Evolutionary conservation across 75 land plant genomes (phyloP).

Genomic region (Adiantum capillusveneris): DNA sequence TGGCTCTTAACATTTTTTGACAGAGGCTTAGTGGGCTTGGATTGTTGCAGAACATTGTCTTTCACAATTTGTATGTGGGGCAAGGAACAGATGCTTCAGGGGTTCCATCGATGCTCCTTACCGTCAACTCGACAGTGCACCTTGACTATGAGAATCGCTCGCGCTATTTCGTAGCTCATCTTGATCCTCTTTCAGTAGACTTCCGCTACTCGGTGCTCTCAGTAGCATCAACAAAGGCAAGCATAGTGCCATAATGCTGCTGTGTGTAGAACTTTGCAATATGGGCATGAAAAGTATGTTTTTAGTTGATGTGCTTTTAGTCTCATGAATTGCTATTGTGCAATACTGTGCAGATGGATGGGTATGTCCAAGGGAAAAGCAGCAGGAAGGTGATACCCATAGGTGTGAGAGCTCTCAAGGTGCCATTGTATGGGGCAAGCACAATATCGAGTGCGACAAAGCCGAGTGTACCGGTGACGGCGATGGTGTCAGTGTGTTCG

Average conservation of each 20-base stretch:
- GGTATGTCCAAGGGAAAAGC: constrained; percentile 4
- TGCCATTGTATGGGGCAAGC: constrained; percentile 1
- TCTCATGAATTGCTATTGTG: neutral
- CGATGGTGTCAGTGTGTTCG: neutral
- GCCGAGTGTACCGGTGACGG: neutral
- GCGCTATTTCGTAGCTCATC: neutral
- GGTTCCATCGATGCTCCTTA: constrained; percentile 54
- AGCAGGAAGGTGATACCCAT: neutral
- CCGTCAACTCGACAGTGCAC: constrained; percentile 6
- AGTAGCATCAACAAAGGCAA: neutral
- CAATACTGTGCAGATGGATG: neutral
- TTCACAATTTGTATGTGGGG: constrained; percentile 39
- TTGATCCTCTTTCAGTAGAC: constrained; percentile 2
- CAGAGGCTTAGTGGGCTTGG: too few relatives aligned
- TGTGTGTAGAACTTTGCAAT: too few relatives aligned
- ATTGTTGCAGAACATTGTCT: neutral
- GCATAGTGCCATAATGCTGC: too few relatives aligned
- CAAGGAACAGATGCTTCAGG: constrained; percentile 53
- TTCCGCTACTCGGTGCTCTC: neutral
- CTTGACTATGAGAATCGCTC: constrained; percentile 3
- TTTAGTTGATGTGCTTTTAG: neutral
- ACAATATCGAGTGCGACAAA: neutral
- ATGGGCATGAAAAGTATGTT: neutral
- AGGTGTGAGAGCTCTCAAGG: neutral
- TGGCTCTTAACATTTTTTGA: too few relatives aligned